Base-by-base conservation (phyloP, 2,329 filamentous ascomycete species). In the Immersiporthe knoxdaviesiana region DNA sequence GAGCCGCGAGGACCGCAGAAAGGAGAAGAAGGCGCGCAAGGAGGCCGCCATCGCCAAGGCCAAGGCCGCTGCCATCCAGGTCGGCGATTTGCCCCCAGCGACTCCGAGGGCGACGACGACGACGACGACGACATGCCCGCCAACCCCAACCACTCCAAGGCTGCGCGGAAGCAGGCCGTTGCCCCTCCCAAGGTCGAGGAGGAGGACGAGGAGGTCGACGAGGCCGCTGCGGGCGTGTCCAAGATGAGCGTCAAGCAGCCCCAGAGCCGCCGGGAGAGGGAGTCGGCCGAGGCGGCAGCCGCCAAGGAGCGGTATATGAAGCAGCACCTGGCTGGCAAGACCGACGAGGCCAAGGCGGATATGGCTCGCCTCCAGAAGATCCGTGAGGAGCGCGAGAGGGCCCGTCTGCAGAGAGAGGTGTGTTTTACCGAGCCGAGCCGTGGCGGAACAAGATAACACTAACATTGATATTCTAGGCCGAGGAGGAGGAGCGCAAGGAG, bases 301-400 rank as follows among this genome's bases (percentile, higher is more conserved):
- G 93, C 93, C 39, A 94, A 94, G 79, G 94, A 97, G 84, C 87
- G 90, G 74, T 97, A 97, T 78, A 88, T 93, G 84, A 97, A 97
- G 82, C 80, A 97, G 75, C 95, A 97, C 77, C 92, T 94, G 68
- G 92, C 94, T 77, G 95, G 95, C 76, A 98, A 98, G 89, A 98
- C 96, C 59, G 96, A 99, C 71, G 92, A 97, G 85, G 94, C 95
- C 62, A 91, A 93, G 79, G 91, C 92, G 6, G 96, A 99, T 81
- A 78, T 98, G 74, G 95, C 93, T 70, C 88, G 96, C 68, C 82
- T 99, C 76, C 89, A 85, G 79, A 78, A 95, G 70, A 93, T 99
- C 74, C 89, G 90, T 62, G 93, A 97, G 85, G 91, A 93, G 83
- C 88, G 96, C 6, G 61, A 63, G 61, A 63, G 61, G 72, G 94